Base-by-base conservation (phyloP, 2,329 filamentous ascomycete genomes). In the Lachnellula hyalina region DNA sequence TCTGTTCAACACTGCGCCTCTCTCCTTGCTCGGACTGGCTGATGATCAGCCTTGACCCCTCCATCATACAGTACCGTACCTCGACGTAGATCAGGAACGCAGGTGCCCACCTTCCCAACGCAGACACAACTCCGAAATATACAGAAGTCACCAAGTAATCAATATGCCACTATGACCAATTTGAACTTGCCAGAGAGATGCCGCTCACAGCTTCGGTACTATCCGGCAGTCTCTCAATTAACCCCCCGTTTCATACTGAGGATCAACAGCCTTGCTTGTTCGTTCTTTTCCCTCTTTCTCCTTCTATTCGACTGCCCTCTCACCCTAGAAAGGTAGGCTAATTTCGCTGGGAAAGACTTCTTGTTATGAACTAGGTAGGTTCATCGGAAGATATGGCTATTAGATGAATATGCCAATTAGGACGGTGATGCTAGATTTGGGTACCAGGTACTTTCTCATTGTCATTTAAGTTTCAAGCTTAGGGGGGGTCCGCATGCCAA, bases 281-380 rank as follows among this genome's bases (percentile, higher is more conserved):
- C 35, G 28, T 19, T 53, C 42, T 17, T 25, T 49, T n/a, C 21
- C 28, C 23, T 40, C 36, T 38, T 51, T 42, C 15, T 38, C 11
- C 14, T 42, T 38, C 32, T 44, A 51, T 38, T 38, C 46, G 40
- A 50, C 25, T 51, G 42, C 42, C n/a, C 17, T 41, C 47, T 48
- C 46, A 47, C 17, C 55, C 59, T 59, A 42, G 53, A 57, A 59
- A 53, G 49, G 49, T 55, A 55, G 56, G 57, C 41, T 58, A 51
- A 52, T 28, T 41, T 52, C 51, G 23, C 45, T 19, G 11, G 36
- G 32, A 14, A n/a, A 34, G 42, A 36, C 48, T 57, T 55, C 60
- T 59, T 28, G 35, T 47, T 54, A 21, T 21, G 54, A 52, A 25
- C 51, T 58, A 55, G 52, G 36, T 44, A 32, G 28, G 2, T 32